A percentile compares a stretch with the other conserved stretches of the same genome.
phyloP scores from a whole-genome alignment of 495 filamentous ascomycete species.

The Pseudevernia furfuracea region DNA sequence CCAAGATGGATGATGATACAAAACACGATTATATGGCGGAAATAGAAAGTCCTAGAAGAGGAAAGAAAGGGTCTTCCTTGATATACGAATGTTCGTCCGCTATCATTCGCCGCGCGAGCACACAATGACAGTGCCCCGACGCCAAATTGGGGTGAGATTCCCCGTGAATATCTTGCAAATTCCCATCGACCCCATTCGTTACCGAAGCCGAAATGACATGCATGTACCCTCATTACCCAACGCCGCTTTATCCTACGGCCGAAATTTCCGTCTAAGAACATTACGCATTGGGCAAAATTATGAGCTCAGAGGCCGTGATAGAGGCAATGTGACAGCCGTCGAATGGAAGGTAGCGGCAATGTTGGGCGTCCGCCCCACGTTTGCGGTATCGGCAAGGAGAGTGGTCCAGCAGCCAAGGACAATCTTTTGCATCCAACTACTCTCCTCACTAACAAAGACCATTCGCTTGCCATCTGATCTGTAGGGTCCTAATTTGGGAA shows the following conservation, averaged over 20 bases:
- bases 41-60: not conserved
- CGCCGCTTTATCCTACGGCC: not conserved
- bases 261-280: not conserved
- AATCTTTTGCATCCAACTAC: constrained; percentile 21
- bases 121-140: not conserved
- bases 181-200: not conserved
- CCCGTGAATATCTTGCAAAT: not conserved
- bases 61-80: not conserved
- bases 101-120: not conserved
- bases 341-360: not conserved
- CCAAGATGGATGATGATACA: not conserved
- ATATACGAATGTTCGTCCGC: not conserved
- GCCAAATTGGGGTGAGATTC: not conserved
- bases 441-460: constrained; percentile 12
- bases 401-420: constrained; percentile 20
- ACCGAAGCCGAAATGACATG: not conserved
- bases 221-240: not conserved
- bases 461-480: constrained; percentile 12
- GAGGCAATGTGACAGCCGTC: not conserved
- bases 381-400: constrained; percentile 16
- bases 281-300: not conserved
- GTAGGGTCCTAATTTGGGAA: constrained; percentile 8
- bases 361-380: constrained; percentile 9
- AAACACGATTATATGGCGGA: not conserved
- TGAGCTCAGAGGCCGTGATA: not conserved